These are phyloP conservation scores for Lactarius tabidus DNA, from an alignment of 768 basidiomycete species.

Conservation along the genomic window DNA sequence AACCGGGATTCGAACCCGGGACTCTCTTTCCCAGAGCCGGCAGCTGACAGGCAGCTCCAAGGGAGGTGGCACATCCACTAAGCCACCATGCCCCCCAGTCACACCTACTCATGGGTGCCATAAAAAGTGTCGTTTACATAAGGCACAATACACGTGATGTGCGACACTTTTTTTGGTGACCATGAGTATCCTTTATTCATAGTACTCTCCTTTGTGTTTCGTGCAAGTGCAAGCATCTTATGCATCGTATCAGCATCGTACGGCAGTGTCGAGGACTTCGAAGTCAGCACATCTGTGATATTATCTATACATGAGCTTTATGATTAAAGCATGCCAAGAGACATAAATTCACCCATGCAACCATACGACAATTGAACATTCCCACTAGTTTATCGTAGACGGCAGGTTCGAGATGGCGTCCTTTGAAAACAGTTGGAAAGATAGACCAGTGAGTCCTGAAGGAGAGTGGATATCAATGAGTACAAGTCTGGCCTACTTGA, in stretches of 20 bases:
- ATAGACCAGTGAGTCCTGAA: constrained; percentile 30
- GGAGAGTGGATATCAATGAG: background rate
- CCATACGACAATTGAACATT: constrained; percentile 34
- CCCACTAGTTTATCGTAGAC: constrained; percentile 36
- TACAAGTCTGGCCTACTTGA: background rate
- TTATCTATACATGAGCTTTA: background rate
- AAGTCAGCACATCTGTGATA: constrained; percentile 14
- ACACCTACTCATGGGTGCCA: no score
- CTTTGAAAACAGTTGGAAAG: constrained; percentile 26
- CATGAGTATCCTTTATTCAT: no score
- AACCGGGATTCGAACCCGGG: no score
- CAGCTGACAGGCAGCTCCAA: no score
- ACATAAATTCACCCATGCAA: constrained; percentile 37
- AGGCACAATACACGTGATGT: no score
- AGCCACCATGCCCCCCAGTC: no score
- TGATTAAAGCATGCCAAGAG: background rate
- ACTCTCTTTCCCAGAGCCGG: no score
- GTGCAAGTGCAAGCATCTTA: constrained; percentile 10
- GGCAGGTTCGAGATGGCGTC: constrained; percentile 5
- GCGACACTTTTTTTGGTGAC: no score
- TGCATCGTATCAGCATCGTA: constrained; percentile 9
- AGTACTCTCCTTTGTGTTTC: background rate
- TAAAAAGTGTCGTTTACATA: no score
- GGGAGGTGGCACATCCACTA: no score
- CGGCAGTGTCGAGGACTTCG: constrained; percentile 14